Conservation (phyloP, 1,284 basidiomycete species). For the Ustilago tritici region DNA sequence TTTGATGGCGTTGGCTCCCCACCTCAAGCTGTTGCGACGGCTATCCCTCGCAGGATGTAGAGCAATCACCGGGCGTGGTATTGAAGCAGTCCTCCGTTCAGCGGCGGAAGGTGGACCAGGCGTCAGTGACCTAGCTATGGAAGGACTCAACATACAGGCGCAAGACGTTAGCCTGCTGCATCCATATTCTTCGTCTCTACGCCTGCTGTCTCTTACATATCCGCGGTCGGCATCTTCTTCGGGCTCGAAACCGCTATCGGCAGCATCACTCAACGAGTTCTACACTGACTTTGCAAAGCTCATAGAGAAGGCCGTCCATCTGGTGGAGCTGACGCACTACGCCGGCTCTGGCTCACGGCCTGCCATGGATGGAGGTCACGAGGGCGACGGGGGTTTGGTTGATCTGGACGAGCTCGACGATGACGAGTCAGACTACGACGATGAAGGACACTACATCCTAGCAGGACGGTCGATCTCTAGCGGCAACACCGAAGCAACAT, state of each 20-base stretch:
- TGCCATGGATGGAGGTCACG: conserved; percentile 45
- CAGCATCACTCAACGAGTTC: conserved; percentile 39
- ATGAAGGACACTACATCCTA: conserved; percentile 27
- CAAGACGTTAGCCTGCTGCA: conserved; percentile 31
- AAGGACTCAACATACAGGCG: conserved; percentile 53
- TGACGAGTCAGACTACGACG: conserved; percentile 39
- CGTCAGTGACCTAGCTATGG: conserved; percentile 57
- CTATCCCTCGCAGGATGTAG: conserved; percentile 63
- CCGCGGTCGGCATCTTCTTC: conserved; percentile 46
- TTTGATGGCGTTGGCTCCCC: conserved; percentile 43
- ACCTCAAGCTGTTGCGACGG: conserved; percentile 41
- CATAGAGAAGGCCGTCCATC: conserved; percentile 25
- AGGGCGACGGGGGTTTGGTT: conserved; percentile 37
- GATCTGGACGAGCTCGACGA: conserved; percentile 45
- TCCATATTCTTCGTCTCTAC: conserved; percentile 28
- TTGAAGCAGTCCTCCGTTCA: conserved; percentile 44
- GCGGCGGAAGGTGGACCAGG: conserved; percentile 13
- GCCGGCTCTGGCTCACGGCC: conserved; percentile 44
- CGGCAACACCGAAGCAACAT: neutral
- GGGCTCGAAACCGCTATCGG: conserved; percentile 32
- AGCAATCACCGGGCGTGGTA: conserved; percentile 53
- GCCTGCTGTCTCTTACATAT: conserved; percentile 54
- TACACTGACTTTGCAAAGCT: conserved; percentile 46
- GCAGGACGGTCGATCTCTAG: neutral
- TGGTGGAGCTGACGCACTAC: conserved; percentile 58